These are phyloP conservation scores for Cyclostephanos tholiformis DNA, from an alignment of 108 stramenopile species.

Conservation along the genomic window DNA sequence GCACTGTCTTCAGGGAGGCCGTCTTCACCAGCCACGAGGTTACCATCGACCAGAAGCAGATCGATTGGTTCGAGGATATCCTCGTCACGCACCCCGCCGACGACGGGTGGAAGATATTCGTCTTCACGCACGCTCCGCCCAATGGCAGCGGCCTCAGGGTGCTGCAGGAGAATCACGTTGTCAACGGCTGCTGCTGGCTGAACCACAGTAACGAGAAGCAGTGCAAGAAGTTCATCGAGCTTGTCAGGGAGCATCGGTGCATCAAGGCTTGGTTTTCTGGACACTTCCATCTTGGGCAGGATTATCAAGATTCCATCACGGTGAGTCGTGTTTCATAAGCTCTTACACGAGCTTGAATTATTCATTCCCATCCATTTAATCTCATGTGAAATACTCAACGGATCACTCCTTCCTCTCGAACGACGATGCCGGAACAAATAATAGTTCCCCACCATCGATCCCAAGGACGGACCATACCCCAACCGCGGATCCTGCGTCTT, in stretches of 20 bases:
- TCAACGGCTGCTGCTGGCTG: constrained; percentile 90
- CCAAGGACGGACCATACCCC: constrained; percentile 70
- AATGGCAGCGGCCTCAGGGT: constrained; percentile 89
- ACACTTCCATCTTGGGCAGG: constrained; percentile 93
- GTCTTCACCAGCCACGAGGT: constrained; percentile 92
- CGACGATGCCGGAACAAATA: neutral
- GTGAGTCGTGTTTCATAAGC: constrained; percentile 10
- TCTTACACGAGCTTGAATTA: too few species aligned
- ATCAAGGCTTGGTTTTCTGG: constrained; percentile 95
- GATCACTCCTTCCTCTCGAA: neutral
- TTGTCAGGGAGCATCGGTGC: constrained; percentile 74
- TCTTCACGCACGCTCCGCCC: constrained; percentile 94
- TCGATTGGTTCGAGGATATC: constrained; percentile 88
- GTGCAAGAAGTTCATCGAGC: constrained; percentile 76
- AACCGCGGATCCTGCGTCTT: constrained; percentile 81
- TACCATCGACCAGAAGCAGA: constrained; percentile 83
- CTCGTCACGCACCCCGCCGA: constrained; percentile 67
- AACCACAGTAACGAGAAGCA: constrained; percentile 71
- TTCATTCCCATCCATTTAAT: constrained; percentile 1
- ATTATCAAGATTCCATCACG: constrained; percentile 60
- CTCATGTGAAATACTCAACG: neutral
- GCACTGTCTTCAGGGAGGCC: constrained; percentile 88
- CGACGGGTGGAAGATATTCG: constrained; percentile 93
- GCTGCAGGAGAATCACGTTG: constrained; percentile 86
- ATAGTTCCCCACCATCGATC: constrained; percentile 64